phyloP scores from a whole-genome alignment of 805 yeast genomes.

The Grigorovia humatica region DNA sequence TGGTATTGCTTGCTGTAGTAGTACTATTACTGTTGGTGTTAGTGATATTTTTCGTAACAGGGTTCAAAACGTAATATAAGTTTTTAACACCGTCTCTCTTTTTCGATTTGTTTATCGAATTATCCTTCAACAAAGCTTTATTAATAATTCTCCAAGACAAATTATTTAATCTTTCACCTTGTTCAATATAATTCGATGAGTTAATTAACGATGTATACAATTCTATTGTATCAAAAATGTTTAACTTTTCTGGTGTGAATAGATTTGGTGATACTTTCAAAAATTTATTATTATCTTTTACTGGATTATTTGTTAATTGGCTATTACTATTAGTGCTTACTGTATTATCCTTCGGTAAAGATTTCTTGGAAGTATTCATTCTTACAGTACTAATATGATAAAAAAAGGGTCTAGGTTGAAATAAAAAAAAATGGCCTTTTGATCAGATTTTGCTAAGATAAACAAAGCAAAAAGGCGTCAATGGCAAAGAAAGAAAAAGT shows the following conservation, averaged over 20 bases:
- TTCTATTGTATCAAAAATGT: conserved; percentile 23
- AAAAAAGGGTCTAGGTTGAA: no score
- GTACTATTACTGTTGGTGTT: not conserved
- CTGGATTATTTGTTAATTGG: not conserved
- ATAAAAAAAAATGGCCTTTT: no score
- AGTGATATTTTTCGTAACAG: conserved; percentile 3
- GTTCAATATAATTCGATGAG: conserved; percentile 17
- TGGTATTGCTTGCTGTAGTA: not conserved
- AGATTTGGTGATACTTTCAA: conserved; percentile 25
- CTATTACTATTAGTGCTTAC: not conserved
- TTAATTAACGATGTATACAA: conserved; percentile 23
- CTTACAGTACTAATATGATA: not conserved
- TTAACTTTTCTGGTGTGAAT: conserved; percentile 24
- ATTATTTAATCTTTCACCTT: conserved; percentile 27
- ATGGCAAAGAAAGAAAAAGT: no score
- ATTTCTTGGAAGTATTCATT: not conserved
- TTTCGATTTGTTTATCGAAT: conserved; percentile 21
- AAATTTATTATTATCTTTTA: conserved; percentile 6
- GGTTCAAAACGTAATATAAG: conserved; percentile 22
- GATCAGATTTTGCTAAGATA: no score
- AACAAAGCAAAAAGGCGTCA: no score
- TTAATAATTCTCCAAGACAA: conserved; percentile 27
- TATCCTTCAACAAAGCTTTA: conserved; percentile 20
- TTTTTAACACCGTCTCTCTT: conserved; percentile 29
- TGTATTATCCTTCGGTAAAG: not conserved